Evolutionary conservation across 1,284 basidiomycete species (phyloP).

Genomic region (Marasmius sp.): DNA sequence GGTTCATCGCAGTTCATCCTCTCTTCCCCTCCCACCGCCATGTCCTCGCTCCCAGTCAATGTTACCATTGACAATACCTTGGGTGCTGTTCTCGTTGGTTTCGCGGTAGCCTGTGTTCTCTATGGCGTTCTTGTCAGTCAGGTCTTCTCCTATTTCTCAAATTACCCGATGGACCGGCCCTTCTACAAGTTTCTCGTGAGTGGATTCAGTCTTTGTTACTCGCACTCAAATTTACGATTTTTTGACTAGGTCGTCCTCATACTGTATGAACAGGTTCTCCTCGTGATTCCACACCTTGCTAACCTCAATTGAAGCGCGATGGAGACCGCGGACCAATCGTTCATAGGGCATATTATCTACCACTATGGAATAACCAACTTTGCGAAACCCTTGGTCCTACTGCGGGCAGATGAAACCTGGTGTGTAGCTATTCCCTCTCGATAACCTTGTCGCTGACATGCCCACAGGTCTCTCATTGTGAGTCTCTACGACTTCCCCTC

Average conservation of each 20-base stretch:
- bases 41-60: background rate
- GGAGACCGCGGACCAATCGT: conserved; percentile 50
- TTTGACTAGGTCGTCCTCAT: conserved; percentile 41
- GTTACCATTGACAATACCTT: conserved; percentile 48
- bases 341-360: conserved; percentile 59
- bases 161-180: conserved; percentile 51
- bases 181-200: conserved; percentile 58
- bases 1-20: background rate
- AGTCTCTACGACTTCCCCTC: conserved; percentile 21
- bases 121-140: conserved; percentile 55
- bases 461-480: conserved; percentile 49
- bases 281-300: background rate
- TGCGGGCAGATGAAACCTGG: conserved; percentile 48
- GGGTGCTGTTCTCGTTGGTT: conserved; percentile 59
- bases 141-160: conserved; percentile 51
- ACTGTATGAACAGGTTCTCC: conserved; percentile 34
- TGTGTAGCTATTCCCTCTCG: conserved; percentile 19
- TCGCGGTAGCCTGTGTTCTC: conserved; percentile 49
- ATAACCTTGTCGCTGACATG: conserved; percentile 15
- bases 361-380: conserved; percentile 56
- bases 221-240: background rate
- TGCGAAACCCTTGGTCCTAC: conserved; percentile 38
- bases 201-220: conserved; percentile 12
- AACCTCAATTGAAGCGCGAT: conserved; percentile 38
- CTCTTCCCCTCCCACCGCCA: background rate